phyloP scores from a whole-genome alignment of 2,329 filamentous ascomycete genomes.

The Gaeumannomyces tritici region DNA sequence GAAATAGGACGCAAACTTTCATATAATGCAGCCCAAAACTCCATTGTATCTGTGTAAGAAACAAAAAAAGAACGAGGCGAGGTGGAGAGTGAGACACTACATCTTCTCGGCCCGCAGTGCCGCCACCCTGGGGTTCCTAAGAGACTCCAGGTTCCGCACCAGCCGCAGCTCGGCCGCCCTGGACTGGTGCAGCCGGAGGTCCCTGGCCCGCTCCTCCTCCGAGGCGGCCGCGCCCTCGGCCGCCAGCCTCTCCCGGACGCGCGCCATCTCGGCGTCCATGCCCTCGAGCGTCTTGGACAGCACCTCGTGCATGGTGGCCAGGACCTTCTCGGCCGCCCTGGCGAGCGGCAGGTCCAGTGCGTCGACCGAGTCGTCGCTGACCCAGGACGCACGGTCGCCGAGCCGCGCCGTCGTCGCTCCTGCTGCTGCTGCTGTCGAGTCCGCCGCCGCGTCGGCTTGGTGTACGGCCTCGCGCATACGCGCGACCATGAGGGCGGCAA shows the following conservation, averaged over 20 bases:
- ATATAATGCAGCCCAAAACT: neutral
- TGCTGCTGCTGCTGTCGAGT: constrained; percentile 17
- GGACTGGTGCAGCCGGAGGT: constrained; percentile 58
- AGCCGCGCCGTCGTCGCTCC: constrained; percentile 28
- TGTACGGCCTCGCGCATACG: constrained; percentile 76
- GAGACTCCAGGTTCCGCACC: constrained; percentile 60
- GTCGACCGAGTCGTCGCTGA: constrained; percentile 61
- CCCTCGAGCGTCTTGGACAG: constrained; percentile 59
- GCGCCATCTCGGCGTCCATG: constrained; percentile 42
- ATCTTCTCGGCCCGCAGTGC: constrained; percentile 47
- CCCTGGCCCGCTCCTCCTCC: constrained; percentile 27
- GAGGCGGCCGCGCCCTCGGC: constrained; percentile 23
- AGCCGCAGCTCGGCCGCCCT: constrained; percentile 85
- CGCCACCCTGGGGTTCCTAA: constrained; percentile 56
- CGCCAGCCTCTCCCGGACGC: constrained; percentile 29
- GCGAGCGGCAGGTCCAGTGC: constrained; percentile 72
- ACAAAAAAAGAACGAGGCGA: neutral
- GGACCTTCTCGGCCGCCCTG: constrained; percentile 71
- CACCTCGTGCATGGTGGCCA: constrained; percentile 88
- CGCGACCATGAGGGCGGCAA: constrained; percentile 81
- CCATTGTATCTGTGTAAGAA: neutral
- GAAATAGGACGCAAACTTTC: neutral
- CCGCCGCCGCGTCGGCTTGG: constrained; percentile 21
- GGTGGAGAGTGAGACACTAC: constrained; percentile 16
- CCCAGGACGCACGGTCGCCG: constrained; percentile 54